Conservation (phyloP, 306 rosid species). For the Datisca glomerata region DNA sequence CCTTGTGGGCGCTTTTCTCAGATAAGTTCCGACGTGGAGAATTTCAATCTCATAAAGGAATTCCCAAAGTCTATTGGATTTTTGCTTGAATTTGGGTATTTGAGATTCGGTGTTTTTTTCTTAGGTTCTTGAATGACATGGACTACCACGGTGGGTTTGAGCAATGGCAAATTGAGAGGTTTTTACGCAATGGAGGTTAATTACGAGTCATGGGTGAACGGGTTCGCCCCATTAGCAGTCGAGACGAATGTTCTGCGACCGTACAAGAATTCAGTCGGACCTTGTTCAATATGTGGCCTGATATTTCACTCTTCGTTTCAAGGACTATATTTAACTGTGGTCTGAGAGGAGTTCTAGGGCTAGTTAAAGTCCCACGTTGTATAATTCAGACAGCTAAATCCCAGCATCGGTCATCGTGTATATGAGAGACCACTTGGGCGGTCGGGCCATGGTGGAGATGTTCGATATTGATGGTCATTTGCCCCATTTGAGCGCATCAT, state of each 20-base stretch:
- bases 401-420: conserved; percentile 61
- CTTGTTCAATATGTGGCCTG: conserved; percentile 78
- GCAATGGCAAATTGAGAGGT: conserved; percentile 46
- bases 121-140: conserved; percentile 57
- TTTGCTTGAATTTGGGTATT: not conserved
- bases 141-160: conserved; percentile 86
- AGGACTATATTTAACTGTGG: conserved; percentile 57
- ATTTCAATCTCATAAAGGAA: too few relatives aligned
- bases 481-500: conserved; percentile 73
- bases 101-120: not conserved
- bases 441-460: conserved; percentile 49
- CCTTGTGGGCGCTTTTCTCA: conserved; percentile 78
- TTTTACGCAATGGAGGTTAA: conserved; percentile 71
- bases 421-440: conserved; percentile 63
- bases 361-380: conserved; percentile 57
- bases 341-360: conserved; percentile 55
- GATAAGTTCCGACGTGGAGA: too few relatives aligned
- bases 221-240: conserved; percentile 60
- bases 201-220: conserved; percentile 67
- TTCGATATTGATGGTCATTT: conserved; percentile 78
- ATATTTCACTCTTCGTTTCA: conserved; percentile 55
- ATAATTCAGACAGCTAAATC: conserved; percentile 61
- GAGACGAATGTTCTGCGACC: conserved; percentile 73
- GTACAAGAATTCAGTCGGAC: conserved; percentile 72
- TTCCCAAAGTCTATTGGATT: not conserved